These are phyloP conservation scores for Breynia disticha DNA, from an alignment of 441 rosid species.

Conservation along the genomic window DNA sequence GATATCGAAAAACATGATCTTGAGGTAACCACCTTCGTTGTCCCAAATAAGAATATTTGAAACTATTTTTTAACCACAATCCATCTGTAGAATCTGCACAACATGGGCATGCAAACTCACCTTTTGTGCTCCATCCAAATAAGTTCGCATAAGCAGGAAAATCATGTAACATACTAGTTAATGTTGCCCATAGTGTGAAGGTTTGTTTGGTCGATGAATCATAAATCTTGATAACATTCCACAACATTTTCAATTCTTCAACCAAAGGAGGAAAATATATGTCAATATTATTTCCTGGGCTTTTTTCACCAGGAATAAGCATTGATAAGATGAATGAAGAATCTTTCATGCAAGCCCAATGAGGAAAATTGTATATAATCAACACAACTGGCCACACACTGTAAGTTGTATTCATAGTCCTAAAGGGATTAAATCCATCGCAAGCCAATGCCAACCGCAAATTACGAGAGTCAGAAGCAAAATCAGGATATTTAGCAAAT, in stretches of 20 bases:
- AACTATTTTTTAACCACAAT: neutral
- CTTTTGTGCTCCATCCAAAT: conserved; percentile 3
- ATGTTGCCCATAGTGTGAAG: neutral
- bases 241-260: conserved; percentile 2
- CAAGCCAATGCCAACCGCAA: neutral
- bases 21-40: neutral
- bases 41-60: conserved; percentile 1
- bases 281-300: conserved; percentile 1
- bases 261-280: conserved; percentile 3
- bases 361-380: neutral
- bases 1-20: neutral
- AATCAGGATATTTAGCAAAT: neutral
- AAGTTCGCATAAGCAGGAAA: conserved; percentile 1
- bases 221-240: conserved; percentile 2
- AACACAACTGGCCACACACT: neutral
- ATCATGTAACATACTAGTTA: conserved; percentile 3
- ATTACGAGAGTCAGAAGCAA: neutral
- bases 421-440: neutral
- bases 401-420: neutral
- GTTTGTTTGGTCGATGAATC: neutral
- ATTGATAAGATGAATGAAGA: neutral
- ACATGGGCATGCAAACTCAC: neutral
- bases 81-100: neutral
- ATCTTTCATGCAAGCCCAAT: neutral
- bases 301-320: neutral